Conservation (phyloP, 1,284 basidiomycete species). For the Boletus coffeatus region DNA sequence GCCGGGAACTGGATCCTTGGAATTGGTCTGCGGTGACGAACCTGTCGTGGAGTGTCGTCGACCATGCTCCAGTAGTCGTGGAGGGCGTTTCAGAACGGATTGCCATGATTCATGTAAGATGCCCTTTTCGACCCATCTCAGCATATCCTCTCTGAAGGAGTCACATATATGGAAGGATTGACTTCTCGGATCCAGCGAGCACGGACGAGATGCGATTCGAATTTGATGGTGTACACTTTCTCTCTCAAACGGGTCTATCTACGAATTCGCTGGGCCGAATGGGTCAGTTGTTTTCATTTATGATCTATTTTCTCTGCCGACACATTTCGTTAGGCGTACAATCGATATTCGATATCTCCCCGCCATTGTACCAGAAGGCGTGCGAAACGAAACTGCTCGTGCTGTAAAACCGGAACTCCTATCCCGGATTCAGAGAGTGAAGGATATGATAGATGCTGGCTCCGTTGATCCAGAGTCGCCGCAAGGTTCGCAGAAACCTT, state of each 20-base stretch:
- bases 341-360: constrained; percentile 68
- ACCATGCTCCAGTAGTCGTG: constrained; percentile 38
- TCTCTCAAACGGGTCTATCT: constrained; percentile 70
- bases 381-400: constrained; percentile 58
- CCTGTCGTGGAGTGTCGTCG: constrained; percentile 58
- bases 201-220: constrained; percentile 59
- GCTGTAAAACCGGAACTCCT: constrained; percentile 64
- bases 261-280: constrained; percentile 63
- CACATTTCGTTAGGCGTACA: constrained; percentile 36
- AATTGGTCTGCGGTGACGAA: constrained; percentile 63
- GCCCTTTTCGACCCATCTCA: constrained; percentile 1
- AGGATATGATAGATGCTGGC: constrained; percentile 58
- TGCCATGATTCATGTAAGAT: constrained; percentile 59
- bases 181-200: constrained; percentile 47
- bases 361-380: constrained; percentile 49
- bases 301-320: not conserved
- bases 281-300: constrained; percentile 42
- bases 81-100: constrained; percentile 37
- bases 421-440: constrained; percentile 53
- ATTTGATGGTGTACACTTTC: constrained; percentile 75
- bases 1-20: constrained; percentile 36
- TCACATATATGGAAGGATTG: constrained; percentile 56
- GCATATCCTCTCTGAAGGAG: not conserved
- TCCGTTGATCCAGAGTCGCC: constrained; percentile 45
- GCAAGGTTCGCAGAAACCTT: constrained; percentile 15